Evolutionary conservation across 139 green algal genomes (phyloP).

Genomic region (Closterium sp.): DNA sequence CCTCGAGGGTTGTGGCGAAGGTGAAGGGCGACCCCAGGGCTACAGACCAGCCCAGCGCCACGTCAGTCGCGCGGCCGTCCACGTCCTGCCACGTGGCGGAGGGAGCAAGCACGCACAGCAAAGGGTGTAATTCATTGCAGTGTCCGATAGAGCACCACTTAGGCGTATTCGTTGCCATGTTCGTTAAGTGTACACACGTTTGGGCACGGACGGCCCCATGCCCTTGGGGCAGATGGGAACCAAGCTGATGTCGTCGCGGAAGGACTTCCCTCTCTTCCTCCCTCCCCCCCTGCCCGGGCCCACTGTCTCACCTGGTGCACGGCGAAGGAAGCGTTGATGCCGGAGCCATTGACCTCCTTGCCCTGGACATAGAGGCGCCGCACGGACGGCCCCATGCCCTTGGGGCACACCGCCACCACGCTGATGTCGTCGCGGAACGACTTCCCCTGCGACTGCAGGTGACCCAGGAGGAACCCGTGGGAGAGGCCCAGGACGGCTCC

Average conservation of each 20-base stretch:
- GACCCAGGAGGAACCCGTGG: slow-evolving; percentile 97
- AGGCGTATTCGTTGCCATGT: too few species aligned
- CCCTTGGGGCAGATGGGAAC: slow-evolving; percentile 98
- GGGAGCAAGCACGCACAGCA: neutral
- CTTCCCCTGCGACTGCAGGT: slow-evolving; percentile 84
- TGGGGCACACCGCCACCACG: slow-evolving; percentile 97
- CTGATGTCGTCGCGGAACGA: slow-evolving; percentile 98
- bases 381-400: slow-evolving; percentile 98
- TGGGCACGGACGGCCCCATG: slow-evolving; percentile 89
- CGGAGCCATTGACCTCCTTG: slow-evolving; percentile 95
- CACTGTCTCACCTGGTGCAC: slow-evolving; percentile 81
- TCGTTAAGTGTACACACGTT: too few species aligned
- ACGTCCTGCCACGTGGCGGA: slow-evolving; percentile 67
- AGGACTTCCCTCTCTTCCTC: slow-evolving; percentile 97
- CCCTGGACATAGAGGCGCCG: slow-evolving; percentile 96
- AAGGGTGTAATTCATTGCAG: too few species aligned
- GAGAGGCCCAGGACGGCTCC: slow-evolving; percentile 93
- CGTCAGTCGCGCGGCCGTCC: slow-evolving; percentile 87
- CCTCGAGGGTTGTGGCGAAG: slow-evolving; percentile 97
- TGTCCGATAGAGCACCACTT: too few species aligned
- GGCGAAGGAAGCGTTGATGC: slow-evolving; percentile 99
- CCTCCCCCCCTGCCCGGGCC: slow-evolving; percentile 79
- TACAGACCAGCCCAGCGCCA: slow-evolving; percentile 96
- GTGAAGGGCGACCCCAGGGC: slow-evolving; percentile 94
- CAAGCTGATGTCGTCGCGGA: slow-evolving; percentile 99